Conservation (phyloP, 495 filamentous ascomycete species). For the Oleoguttula mirabilis region DNA sequence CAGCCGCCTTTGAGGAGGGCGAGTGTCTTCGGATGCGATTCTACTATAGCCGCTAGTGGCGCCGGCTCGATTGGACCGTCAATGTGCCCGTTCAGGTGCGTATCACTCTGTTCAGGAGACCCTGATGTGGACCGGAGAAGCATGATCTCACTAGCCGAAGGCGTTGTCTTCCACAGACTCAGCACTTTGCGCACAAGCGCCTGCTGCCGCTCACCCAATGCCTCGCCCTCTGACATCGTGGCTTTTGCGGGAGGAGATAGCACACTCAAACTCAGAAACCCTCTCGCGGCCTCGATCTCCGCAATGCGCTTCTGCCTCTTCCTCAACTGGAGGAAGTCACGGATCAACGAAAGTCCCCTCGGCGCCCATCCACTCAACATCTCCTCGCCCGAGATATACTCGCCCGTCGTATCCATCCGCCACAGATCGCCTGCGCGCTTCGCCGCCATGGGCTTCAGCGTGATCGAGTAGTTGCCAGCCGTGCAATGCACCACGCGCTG, state of each 20-base stretch:
- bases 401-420: constrained; percentile 89
- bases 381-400: constrained; percentile 94
- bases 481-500: constrained; percentile 78
- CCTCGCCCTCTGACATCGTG: constrained; percentile 1
- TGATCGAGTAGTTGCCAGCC: constrained; percentile 70
- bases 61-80: constrained; percentile 24
- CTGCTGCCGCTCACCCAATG: constrained; percentile 22
- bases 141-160: constrained; percentile 53
- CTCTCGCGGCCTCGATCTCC: constrained; percentile 70
- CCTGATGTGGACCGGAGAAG: constrained; percentile 63
- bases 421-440: constrained; percentile 88
- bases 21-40: constrained; percentile 51
- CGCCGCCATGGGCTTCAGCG: constrained; percentile 73
- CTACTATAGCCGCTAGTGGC: constrained; percentile 52
- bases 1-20: constrained; percentile 72
- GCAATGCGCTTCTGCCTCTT: constrained; percentile 57
- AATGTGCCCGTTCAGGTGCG: constrained; percentile 21
- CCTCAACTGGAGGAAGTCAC: constrained; percentile 61
- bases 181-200: constrained; percentile 58
- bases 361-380: constrained; percentile 71
- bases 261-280: constrained; percentile 40
- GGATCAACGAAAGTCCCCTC: constrained; percentile 73
- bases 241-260: constrained; percentile 11
- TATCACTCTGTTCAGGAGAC: constrained; percentile 41
- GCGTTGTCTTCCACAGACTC: constrained; percentile 65